Percentiles rank a stretch among this genome's conserved stretches.
Conservation (phyloP, 768 basidiomycete species). For the Auricularia sp. region DNA sequence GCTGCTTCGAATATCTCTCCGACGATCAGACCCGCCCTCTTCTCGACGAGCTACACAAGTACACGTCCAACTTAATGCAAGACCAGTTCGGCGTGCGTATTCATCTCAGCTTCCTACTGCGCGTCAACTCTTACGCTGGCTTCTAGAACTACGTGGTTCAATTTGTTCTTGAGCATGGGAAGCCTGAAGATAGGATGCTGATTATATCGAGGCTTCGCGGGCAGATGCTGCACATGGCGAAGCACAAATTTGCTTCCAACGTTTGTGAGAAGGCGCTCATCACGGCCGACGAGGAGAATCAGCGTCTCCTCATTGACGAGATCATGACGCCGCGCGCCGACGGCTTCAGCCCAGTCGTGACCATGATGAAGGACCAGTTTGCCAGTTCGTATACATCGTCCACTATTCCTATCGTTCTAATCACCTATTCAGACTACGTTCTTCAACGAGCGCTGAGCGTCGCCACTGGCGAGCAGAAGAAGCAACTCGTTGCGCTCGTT, state of each 20-base stretch:
- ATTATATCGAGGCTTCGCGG: slow-evolving; percentile 65
- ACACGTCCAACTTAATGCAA: slow-evolving; percentile 65
- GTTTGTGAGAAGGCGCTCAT: slow-evolving; percentile 87
- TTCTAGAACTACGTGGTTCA: slow-evolving; percentile 91
- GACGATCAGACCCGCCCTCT: slow-evolving; percentile 57
- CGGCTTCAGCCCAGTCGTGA: slow-evolving; percentile 55
- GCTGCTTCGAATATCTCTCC: slow-evolving; percentile 80
- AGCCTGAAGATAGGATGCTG: slow-evolving; percentile 51
- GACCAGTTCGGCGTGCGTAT: slow-evolving; percentile 79
- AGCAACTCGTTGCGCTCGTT: slow-evolving; percentile 49
- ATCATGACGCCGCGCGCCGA: slow-evolving; percentile 58
- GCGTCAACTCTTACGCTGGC: not conserved
- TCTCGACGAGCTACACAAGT: slow-evolving; percentile 73
- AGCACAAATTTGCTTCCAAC: slow-evolving; percentile 92
- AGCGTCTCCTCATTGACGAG: slow-evolving; percentile 68
- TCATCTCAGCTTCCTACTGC: not conserved
- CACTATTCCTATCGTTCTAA: slow-evolving; percentile 1
- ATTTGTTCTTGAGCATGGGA: slow-evolving; percentile 79
- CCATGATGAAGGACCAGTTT: slow-evolving; percentile 80
- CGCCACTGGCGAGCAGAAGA: slow-evolving; percentile 64
- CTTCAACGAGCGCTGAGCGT: slow-evolving; percentile 67
- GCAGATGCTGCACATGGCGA: slow-evolving; percentile 68
- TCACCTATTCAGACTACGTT: slow-evolving; percentile 57
- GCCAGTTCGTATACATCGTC: slow-evolving; percentile 51
- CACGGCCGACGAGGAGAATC: slow-evolving; percentile 52